Evolutionary conservation across 257 asterid genomes (phyloP), one percentile per base, ranked within the genome.

Genomic region (Solanum lycopersicoides): DNA sequence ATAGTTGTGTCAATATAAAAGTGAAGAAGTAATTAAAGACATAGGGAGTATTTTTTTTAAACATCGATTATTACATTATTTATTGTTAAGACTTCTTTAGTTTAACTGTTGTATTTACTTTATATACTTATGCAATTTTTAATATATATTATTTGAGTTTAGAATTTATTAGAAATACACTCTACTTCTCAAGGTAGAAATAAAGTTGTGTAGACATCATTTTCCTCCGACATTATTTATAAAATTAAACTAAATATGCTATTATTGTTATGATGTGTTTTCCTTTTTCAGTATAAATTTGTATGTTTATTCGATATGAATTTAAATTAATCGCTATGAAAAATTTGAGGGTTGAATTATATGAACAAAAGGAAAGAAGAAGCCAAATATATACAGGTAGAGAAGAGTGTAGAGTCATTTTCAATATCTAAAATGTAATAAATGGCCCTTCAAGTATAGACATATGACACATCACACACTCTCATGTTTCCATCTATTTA

Each of bases 391-490:
- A 15, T 9, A 76, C 23, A 42, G 63, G 28, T 84, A 76, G 39
- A 56, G 41, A 39, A n/a, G 79, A 45, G 18, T 13, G 87, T 84
- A 9, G 79, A 45, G 87, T 84, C 87, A 53, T 84, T 84, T 84
- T 84, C 87, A 6, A 39, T 84, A 30, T 84, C 42, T 71, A 23
- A 84, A 84, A 66, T 30, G 65, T 25, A 66, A 84, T 84, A 63
- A 84, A 84, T 84, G 20, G 42, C 87, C 80, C 44, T 84, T 80
- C 35, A 84, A 71, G 32, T 84, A 66, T 50, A 84, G 56, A 60
- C 59, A 83, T 44, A 77, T 66, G 56, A 83, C 75, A 60, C 21
- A 77, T 66, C 76, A 83, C 84, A 80, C 68, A 28, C 68, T 80
- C 28, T 79, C 68, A 28, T 80, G 60, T 80, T 28, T 80, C 4